Evolutionary conservation across 75 land plant genomes (phyloP), one percentile per base, ranked within the genome.

Genomic region (Larix kaempferi): DNA sequence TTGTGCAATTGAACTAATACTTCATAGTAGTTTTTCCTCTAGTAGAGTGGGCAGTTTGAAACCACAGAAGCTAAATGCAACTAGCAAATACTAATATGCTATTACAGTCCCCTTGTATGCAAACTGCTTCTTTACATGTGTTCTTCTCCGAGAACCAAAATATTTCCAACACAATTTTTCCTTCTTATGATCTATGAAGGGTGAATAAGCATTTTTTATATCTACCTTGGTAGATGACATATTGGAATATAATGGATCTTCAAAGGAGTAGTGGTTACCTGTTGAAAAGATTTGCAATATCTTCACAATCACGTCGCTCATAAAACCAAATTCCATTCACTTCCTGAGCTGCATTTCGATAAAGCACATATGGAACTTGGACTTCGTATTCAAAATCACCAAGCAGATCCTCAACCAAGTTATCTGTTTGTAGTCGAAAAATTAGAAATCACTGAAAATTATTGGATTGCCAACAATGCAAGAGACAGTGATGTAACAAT

Each of bases 281-380:
- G 74, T 81, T 86, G 64, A 97, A 95, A 44, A 97, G 89, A 80
- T 89, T 92, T 76, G 94, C 95, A 74, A 92, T 89, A 22, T 95
- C 95, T 85, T 95, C 98, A 79, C 99, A 97, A 41, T 97, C 99
- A 52, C 82, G 90, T 13, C 85, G 44, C 80, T 95, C 91, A 79
- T 97, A 97, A 71, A 97, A 97, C 99, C 99, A 97, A 64, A 97
- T 97, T 26, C 99, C 99, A 89, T 91, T 95, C 56, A 97, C 98
- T 81, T 97, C 98, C 80, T 97, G 94, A 3, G 88, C 75, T 15
- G 93, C 91, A 90, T 93, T 97, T 22, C 95, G 84, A 76, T 97
- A 97, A 67, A 97, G 82, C 63, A 97, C 60, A 76, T 97, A 97
- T 74, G 99, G 99, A 56, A 88, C 85, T 71, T 97, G 99, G 52